Evolutionary conservation across 176 grass and related monocot genomes (phyloP), one percentile per base, ranked within the genome.

Genomic region (Oryza coarctata): DNA sequence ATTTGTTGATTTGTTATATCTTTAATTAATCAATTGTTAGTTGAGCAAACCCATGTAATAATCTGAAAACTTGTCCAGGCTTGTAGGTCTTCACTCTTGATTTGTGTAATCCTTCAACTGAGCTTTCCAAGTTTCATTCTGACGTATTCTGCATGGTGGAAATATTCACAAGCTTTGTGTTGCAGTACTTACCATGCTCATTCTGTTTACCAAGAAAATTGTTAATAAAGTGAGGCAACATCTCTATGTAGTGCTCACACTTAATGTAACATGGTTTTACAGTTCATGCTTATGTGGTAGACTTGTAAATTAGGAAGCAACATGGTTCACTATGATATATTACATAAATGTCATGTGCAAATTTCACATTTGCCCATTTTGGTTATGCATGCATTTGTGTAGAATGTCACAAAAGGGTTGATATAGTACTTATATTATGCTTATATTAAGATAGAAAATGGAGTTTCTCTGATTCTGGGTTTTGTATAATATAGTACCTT

Each of bases 271-370:
- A 50, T 18, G 47, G 52, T 23, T 58, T 58, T 58, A 58, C 52
- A 58, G 52, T 23, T 74, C 28, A 34, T 68, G 12, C 14, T 79
- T 73, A 57, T 49, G 65, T 58, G 7, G 12, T 84, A 76, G 63
- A 86, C 25, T 58, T 9, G 32, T 84, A 76, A 71, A 86, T 17
- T 82, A 40, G 41, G 23, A 83, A 39, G n/a, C 71, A 30, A 28
- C 17, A 30, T 39, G 38, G 38, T 39, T 39, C 67, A 49, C 30
- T 28, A 57, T 57, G n/a, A 80, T 70, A 55, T 52, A 38, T 77
- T 35, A 25, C 34, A 38, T 52, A 80, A 52, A 28, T 80, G 8
- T 36, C 31, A 38, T 69, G 32, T 73, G 70, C 57, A 64, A 64
- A 65, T 66, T 75, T 64, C 32, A 58, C 30, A 33, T 70, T 6